Percentiles rank a stretch among this genome's conserved stretches.
These are phyloP conservation scores for Alternaria rosae DNA, from an alignment of 2,329 filamentous ascomycete genomes.

Conservation along the genomic window DNA sequence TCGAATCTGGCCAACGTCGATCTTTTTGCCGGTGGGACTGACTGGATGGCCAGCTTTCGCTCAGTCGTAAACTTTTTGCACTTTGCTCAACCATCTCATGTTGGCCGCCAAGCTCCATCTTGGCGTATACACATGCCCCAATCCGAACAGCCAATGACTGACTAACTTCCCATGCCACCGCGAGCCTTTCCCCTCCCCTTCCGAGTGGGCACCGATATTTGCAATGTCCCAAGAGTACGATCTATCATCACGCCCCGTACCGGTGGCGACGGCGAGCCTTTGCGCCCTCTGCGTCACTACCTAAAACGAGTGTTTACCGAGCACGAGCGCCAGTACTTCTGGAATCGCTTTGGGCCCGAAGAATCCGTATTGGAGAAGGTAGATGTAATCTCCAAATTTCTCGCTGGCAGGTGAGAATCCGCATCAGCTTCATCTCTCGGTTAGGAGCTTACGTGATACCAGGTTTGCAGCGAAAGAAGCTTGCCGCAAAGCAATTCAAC, in stretches of 20 bases:
- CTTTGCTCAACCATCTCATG: background rate
- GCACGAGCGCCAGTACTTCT: conserved; percentile 43
- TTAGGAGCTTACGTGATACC: conserved; percentile 8
- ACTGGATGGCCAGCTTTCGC: background rate
- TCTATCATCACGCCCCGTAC: conserved; percentile 58
- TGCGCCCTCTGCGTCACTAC: conserved; percentile 25
- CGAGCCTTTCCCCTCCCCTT: conserved; percentile 70
- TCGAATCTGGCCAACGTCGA: conserved; percentile 51
- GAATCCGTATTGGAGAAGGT: conserved; percentile 18
- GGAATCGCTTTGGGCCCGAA: conserved; percentile 32
- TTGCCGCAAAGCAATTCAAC: conserved; percentile 54
- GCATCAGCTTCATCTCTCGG: background rate
- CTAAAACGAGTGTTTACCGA: conserved; percentile 38
- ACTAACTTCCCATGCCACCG: conserved; percentile 46
- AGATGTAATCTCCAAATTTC: conserved; percentile 31
- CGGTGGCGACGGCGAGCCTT: conserved; percentile 3
- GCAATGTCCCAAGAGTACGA: conserved; percentile 70
- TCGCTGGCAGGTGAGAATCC: conserved; percentile 48
- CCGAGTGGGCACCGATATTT: conserved; percentile 80
- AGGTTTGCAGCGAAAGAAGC: conserved; percentile 63
- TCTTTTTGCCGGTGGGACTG: conserved; percentile 26
- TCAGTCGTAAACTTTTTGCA: background rate
- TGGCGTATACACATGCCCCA: background rate
- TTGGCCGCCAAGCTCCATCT: background rate
- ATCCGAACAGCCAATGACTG: background rate